phyloP scores from a whole-genome alignment of 2,329 filamentous ascomycete genomes.

The Lojkania enalia region DNA sequence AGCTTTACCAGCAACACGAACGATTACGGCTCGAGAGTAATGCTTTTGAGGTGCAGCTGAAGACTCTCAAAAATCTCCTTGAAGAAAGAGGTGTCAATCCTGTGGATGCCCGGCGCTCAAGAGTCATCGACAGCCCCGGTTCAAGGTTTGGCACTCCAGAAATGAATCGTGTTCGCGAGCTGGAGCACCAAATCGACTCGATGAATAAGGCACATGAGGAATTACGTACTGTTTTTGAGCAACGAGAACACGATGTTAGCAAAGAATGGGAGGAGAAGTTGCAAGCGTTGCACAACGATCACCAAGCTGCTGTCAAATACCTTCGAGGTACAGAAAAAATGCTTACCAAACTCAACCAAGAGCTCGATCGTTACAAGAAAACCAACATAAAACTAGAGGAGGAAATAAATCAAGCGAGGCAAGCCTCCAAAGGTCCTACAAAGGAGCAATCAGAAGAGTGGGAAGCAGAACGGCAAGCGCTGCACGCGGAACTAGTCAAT shows the following conservation, averaged over 20 bases:
- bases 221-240: conserved; percentile 74
- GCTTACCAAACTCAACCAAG: conserved; percentile 97
- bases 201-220: conserved; percentile 83
- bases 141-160: conserved; percentile 79
- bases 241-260: conserved; percentile 84
- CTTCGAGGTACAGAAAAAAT: conserved; percentile 99
- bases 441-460: conserved; percentile 62
- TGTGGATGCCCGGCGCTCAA: conserved; percentile 69
- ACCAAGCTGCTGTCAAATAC: conserved; percentile 96
- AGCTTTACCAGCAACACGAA: conserved; percentile 80
- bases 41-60: conserved; percentile 87
- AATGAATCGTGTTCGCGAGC: conserved; percentile 73
- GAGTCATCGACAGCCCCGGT: conserved; percentile 72
- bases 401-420: conserved; percentile 67
- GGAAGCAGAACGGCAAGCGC: conserved; percentile 70
- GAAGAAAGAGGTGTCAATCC: conserved; percentile 85
- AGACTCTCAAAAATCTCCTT: conserved; percentile 89
- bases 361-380: conserved; percentile 87
- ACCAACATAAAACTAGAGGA: conserved; percentile 82
- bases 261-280: conserved; percentile 89
- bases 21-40: conserved; percentile 92
- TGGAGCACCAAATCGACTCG: conserved; percentile 83
- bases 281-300: conserved; percentile 91
- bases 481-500: conserved; percentile 69
- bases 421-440: conserved; percentile 41